Conservation (phyloP, 371 early-diverging fungal species). For the Circinella umbellata region DNA sequence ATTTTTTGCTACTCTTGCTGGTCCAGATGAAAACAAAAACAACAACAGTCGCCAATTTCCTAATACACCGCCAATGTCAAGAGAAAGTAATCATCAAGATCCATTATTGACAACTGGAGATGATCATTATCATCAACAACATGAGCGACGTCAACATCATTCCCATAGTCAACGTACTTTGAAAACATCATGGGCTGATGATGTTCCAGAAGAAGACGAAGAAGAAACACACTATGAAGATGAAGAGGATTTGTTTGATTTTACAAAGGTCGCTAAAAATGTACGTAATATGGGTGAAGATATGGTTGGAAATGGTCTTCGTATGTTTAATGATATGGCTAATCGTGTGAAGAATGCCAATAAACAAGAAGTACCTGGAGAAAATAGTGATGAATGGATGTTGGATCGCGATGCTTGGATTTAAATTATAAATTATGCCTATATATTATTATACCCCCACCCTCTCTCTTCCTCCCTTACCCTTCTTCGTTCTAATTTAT, state of each 20-base stretch:
- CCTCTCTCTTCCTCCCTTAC: background rate
- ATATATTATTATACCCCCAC: slow-evolving; percentile 1
- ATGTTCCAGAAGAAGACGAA: slow-evolving; percentile 16
- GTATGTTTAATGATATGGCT: slow-evolving; percentile 44
- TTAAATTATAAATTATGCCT: slow-evolving; percentile 3
- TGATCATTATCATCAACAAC: background rate
- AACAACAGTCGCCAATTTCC: background rate
- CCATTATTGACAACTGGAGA: background rate
- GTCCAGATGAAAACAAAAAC: slow-evolving; percentile 18
- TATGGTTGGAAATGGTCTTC: slow-evolving; percentile 39
- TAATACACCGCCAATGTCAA: background rate
- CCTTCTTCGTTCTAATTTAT: background rate
- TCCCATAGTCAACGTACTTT: background rate
- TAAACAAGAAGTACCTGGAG: slow-evolving; percentile 11
- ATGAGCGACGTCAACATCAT: background rate
- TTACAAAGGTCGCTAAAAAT: slow-evolving; percentile 43
- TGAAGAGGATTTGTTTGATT: slow-evolving; percentile 45
- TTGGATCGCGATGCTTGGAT: slow-evolving; percentile 22
- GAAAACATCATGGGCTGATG: background rate
- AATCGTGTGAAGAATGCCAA: slow-evolving; percentile 34
- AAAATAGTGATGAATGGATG: slow-evolving; percentile 18
- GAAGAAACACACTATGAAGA: slow-evolving; percentile 20
- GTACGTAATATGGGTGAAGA: slow-evolving; percentile 38
- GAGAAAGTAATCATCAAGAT: background rate
- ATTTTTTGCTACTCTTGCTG: slow-evolving; percentile 40